Base-by-base conservation (phyloP, 495 filamentous ascomycete genomes). In the Chaetomium cochliodes region DNA sequence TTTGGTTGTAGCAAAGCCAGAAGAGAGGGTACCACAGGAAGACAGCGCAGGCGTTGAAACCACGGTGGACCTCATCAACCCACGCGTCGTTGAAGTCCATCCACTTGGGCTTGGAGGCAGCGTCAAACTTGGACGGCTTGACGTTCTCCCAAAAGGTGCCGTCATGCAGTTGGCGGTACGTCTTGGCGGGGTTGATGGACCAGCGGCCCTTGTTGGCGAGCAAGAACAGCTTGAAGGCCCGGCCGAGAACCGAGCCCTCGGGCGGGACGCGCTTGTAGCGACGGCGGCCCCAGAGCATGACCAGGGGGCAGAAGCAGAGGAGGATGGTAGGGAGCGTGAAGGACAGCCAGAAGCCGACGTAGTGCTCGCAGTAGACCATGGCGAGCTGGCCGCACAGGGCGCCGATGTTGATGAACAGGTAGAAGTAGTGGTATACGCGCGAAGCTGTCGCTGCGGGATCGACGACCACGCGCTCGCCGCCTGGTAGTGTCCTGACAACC, bases 311-410 rank as follows among this genome's bases (percentile, higher is more conserved):
- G 63, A 85, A 59, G 60, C 80, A 78, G 71, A 91, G 78, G 33
- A 84, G 65, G 56, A 79, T 66, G 1, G 87, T 89, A 8, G 88
- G 87, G 18, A 90, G 78, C 7, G 83, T 76, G 69, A 75, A 91
- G 0, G 87, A 79, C n/a, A 91, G 80, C 81, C 85, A 92, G 78
- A 91, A 92, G 23, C 90, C 90, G 61, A 92, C 86, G 60, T 90
- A 90, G 63, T 88, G 84, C 76, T 90, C 88, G 8, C 84, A 84
- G 69, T 89, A 90, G 30, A 85, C 84, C 85, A 88, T 80, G 20
- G 68, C 54, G 28, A 82, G 73, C 47, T 77, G 76, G 5, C 78
- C 87, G 30, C 81, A 42, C 20, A 90, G 69, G 1, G 86, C 78
- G 47, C 88, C 88, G 50, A 89, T 70, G 70, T 91, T 91, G 81